Conservation (phyloP, 768 basidiomycete genomes). For the Termitomyces sp. region DNA sequence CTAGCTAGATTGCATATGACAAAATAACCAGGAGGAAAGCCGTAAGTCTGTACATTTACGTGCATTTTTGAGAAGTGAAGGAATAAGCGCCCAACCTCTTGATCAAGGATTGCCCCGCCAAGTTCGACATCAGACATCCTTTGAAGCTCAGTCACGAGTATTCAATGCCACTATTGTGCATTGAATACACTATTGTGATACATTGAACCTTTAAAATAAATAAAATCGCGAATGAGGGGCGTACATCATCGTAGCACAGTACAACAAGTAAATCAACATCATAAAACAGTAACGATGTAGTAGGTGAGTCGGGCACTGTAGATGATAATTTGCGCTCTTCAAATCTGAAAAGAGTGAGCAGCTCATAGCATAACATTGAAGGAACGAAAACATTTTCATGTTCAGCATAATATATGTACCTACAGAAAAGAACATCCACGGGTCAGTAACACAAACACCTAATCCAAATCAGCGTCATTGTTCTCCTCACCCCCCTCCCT, state of each 20-base stretch:
- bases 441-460: too few relatives aligned
- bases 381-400: too few relatives aligned
- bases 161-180: too few relatives aligned
- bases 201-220: too few relatives aligned
- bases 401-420: too few relatives aligned
- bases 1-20: slow-evolving; percentile 50
- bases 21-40: slow-evolving; percentile 58
- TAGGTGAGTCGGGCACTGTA: too few relatives aligned
- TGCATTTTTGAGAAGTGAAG: not conserved
- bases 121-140: not conserved
- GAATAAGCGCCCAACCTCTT: not conserved
- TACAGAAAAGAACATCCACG: too few relatives aligned
- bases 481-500: slow-evolving; percentile 15
- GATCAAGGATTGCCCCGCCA: not conserved
- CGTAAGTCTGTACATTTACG: slow-evolving; percentile 23
- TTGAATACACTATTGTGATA: too few relatives aligned
- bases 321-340: too few relatives aligned
- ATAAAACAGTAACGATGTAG: not conserved
- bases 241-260: not conserved
- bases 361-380: too few relatives aligned
- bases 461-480: slow-evolving; percentile 25
- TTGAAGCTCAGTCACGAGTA: not conserved
- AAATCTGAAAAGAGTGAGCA: too few relatives aligned
- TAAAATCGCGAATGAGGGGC: not conserved
- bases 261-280: not conserved